Evolutionary conservation across 78 protist species (phyloP), one percentile per base, ranked within the genome.

Genomic region (Dictyostelium capitatum): DNA sequence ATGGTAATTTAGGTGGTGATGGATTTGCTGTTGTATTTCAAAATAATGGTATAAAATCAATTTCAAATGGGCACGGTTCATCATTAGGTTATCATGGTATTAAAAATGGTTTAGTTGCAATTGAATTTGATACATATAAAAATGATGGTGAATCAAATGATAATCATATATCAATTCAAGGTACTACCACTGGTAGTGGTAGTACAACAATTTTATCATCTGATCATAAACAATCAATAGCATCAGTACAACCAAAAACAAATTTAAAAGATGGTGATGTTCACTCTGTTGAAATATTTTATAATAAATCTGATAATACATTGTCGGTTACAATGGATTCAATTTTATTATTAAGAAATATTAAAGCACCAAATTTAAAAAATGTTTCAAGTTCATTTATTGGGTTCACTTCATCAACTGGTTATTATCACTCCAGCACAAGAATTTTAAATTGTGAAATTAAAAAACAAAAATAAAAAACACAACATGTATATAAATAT

Each of bases 1-100:
- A 67, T 32, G 46, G 37, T 6, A 67, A 67, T 32, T 15, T 2
- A 12, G 83, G 83, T 51, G 83, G 48, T 15, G 83, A 78, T 53
- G 83, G 83, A 17, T 37, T 78, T 46, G 83, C 83, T 30, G 32
- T 78, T 30, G 83, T 78, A n/a, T 32, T 78, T 25, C 83, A 78
- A 32, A 54, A 46, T 78, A 2, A 15, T 4, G 37, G 75, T 32
- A 12, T 30, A 30, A 25, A 30, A 30, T 8, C 6, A 9, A 4
- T 6, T 32, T 14, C 75, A 28, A 0, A 4, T 67, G 20, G 37
- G 3, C 23, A 62, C 23, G 70, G 70, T 8, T 0, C 70, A 11
- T 25, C 70, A 25, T 37, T 62, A 11, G 75, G 75, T 30, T 32
- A 67, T 32, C 1, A 32, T 67, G n/a, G 1, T 6, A 67, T 32